Evolutionary conservation across 2,329 filamentous ascomycete species (phyloP).

Genomic region (Trichophyton schoenleinii): DNA sequence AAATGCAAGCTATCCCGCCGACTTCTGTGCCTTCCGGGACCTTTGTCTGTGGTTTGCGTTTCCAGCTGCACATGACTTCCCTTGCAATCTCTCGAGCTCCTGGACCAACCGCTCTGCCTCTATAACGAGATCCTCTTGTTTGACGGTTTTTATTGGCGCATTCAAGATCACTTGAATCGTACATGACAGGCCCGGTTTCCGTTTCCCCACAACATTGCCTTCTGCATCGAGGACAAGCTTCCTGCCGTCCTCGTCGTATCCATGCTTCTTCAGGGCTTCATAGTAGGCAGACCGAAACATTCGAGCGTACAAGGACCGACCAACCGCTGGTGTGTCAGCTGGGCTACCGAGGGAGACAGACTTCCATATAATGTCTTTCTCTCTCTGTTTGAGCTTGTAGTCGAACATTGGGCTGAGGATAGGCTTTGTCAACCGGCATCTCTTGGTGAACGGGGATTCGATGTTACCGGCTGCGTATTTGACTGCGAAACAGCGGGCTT

Average conservation of each 20-base stretch:
- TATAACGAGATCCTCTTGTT: not conserved
- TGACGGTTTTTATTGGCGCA: not conserved
- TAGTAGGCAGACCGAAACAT: conserved; percentile 35
- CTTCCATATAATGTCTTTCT: conserved; percentile 38
- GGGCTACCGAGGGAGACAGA: conserved; percentile 24
- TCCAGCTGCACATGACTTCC: not conserved
- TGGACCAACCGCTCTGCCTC: not conserved
- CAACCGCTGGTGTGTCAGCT: conserved; percentile 27
- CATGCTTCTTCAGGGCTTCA: conserved; percentile 34
- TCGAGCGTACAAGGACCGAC: conserved; percentile 36
- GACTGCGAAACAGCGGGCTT: not conserved
- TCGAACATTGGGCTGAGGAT: conserved; percentile 25
- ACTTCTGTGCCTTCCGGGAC: not conserved
- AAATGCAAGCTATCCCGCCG: not conserved
- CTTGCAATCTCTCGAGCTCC: not conserved
- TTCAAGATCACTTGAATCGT: not conserved
- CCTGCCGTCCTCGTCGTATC: conserved; percentile 30
- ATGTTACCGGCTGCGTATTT: not conserved
- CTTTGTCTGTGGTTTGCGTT: not conserved
- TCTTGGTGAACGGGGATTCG: conserved; percentile 17
- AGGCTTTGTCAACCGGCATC: conserved; percentile 9
- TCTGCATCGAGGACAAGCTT: not conserved
- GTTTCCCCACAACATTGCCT: not conserved
- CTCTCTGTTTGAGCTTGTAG: conserved; percentile 26
- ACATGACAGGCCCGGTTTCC: not conserved